A percentile compares a stretch with the other conserved stretches of the same genome.
phyloP scores from a whole-genome alignment of 495 filamentous ascomycete genomes.

The Neurospora sp. region DNA sequence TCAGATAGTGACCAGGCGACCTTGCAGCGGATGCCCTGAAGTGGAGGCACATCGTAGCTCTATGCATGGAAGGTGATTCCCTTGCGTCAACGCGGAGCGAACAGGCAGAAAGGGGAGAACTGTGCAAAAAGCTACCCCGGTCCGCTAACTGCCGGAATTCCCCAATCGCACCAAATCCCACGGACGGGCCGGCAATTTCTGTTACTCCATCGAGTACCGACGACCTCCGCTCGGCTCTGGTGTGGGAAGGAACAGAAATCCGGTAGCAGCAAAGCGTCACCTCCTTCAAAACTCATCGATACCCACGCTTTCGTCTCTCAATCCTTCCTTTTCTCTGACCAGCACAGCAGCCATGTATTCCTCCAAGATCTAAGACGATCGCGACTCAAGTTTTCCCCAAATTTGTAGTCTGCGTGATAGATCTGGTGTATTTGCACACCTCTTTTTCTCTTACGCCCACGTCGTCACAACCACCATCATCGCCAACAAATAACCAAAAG shows the following conservation, averaged over 20 bases:
- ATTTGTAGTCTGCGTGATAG: neutral
- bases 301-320: neutral
- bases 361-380: neutral
- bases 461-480: neutral
- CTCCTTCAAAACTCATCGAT: neutral
- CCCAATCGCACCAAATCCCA: neutral
- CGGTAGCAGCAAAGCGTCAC: neutral
- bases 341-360: neutral
- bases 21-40: neutral
- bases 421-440: neutral
- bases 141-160: neutral
- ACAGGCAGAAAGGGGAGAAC: neutral
- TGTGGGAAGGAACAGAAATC: neutral
- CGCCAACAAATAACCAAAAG: neutral
- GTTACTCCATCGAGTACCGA: neutral
- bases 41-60: neutral
- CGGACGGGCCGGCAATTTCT: neutral
- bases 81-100: neutral
- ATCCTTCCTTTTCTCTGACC: neutral
- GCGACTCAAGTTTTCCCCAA: neutral
- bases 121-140: neutral
- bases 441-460: neutral
- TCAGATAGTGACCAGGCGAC: neutral
- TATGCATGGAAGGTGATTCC: neutral
- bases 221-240: neutral